Conservation (phyloP, 495 filamentous ascomycete genomes). For the Trichoderma erinaceum region DNA sequence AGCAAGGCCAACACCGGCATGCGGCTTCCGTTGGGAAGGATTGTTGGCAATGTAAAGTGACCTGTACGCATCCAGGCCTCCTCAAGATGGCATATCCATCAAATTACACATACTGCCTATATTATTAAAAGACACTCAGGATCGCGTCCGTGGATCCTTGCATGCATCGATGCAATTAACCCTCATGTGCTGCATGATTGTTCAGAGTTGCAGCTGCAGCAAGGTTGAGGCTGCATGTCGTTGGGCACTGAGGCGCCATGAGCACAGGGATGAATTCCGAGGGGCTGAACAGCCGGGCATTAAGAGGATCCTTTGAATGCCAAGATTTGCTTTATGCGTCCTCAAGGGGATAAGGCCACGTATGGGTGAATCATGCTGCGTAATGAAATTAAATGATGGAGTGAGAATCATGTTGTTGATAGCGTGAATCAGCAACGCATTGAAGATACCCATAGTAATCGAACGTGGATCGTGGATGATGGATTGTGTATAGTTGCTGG, state of each 20-base stretch:
- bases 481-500: too few species aligned
- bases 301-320: not conserved
- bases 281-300: not conserved
- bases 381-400: not conserved
- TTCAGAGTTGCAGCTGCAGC: not conserved
- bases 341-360: slow-evolving; percentile 11
- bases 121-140: not conserved
- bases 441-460: too few species aligned
- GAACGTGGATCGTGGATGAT: too few species aligned
- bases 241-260: slow-evolving; percentile 1
- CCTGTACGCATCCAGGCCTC: not conserved
- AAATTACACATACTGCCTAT: not conserved
- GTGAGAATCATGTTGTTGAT: not conserved
- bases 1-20: not conserved
- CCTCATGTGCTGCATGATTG: not conserved
- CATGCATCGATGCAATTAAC: not conserved
- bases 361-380: slow-evolving; percentile 11
- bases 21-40: not conserved
- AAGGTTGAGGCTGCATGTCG: not conserved
- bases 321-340: slow-evolving; percentile 4
- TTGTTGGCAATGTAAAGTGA: slow-evolving; percentile 3
- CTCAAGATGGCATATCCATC: not conserved
- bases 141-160: not conserved
- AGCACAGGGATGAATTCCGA: not conserved
- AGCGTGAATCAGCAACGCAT: not conserved